Conservation (phyloP, 257 asterid species). For the Ligustrum vulgare region DNA sequence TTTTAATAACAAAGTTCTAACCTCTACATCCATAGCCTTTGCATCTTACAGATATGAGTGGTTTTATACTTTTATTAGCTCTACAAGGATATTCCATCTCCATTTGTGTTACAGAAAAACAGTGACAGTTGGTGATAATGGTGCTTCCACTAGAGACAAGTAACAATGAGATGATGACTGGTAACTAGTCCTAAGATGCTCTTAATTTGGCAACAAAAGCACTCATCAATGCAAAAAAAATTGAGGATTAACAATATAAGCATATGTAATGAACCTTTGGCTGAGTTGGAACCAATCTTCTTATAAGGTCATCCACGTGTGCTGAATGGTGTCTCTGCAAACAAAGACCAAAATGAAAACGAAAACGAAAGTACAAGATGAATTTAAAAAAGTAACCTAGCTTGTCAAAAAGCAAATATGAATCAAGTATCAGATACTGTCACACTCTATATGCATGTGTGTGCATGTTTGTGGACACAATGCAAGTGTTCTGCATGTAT, state of each 20-base stretch:
- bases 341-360: constrained; percentile 16
- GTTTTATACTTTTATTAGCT: neutral
- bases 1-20: constrained; percentile 12
- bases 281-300: constrained; percentile 55
- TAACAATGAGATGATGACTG: constrained; percentile 1
- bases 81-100: neutral
- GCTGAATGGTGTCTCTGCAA: constrained; percentile 54
- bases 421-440: constrained; percentile 12
- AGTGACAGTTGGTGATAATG: constrained; percentile 17
- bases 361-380: constrained; percentile 16
- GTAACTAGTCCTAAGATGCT: neutral
- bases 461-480: neutral
- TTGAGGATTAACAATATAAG: constrained; percentile 36
- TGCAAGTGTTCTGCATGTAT: constrained; percentile 2
- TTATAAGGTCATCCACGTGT: constrained; percentile 53
- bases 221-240: constrained; percentile 16
- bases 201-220: neutral
- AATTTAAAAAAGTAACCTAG: constrained; percentile 16
- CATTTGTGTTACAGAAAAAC: neutral
- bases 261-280: constrained; percentile 62
- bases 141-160: constrained; percentile 10
- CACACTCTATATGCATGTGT: constrained; percentile 3
- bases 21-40: neutral
- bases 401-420: neutral
- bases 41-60: neutral